Conservation (phyloP, 148 eudicot genomes). For the Diospyros lotus region DNA sequence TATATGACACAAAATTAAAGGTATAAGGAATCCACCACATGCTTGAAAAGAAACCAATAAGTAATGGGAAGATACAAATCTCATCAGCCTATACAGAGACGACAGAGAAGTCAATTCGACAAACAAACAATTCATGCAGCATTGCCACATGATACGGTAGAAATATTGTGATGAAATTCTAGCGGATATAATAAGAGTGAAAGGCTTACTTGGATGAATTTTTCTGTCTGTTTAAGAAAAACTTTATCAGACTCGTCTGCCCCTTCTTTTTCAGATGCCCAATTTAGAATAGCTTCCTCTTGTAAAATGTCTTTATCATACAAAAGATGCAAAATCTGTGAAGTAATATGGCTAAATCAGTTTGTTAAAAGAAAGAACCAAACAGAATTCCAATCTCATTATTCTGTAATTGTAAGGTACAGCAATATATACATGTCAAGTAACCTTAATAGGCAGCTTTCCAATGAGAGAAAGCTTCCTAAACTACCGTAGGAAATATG, state of each 20-base stretch:
- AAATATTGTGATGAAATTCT: not conserved
- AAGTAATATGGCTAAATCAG: not conserved
- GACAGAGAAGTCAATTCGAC: not conserved
- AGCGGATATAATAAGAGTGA: not conserved
- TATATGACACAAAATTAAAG: too few species aligned
- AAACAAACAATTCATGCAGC: not conserved
- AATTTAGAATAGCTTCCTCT: conserved; percentile 80
- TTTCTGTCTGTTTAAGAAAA: conserved; percentile 68
- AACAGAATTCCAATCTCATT: not conserved
- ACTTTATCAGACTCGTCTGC: conserved; percentile 83
- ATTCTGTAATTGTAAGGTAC: not conserved
- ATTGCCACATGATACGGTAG: not conserved
- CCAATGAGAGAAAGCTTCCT: too few species aligned
- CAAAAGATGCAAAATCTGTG: conserved; percentile 68
- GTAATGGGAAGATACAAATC: not conserved
- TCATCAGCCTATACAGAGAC: not conserved
- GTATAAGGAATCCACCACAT: not conserved
- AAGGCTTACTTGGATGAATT: conserved; percentile 52
- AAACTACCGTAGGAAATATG: too few species aligned
- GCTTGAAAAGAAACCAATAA: not conserved
- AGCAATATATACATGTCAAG: too few species aligned
- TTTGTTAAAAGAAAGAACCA: not conserved
- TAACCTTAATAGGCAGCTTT: too few species aligned
- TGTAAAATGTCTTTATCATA: conserved; percentile 66
- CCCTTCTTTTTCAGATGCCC: conserved; percentile 85